These are phyloP conservation scores for Cladosporium sp. DNA, from an alignment of 2,329 filamentous ascomycete species.

Conservation along the genomic window DNA sequence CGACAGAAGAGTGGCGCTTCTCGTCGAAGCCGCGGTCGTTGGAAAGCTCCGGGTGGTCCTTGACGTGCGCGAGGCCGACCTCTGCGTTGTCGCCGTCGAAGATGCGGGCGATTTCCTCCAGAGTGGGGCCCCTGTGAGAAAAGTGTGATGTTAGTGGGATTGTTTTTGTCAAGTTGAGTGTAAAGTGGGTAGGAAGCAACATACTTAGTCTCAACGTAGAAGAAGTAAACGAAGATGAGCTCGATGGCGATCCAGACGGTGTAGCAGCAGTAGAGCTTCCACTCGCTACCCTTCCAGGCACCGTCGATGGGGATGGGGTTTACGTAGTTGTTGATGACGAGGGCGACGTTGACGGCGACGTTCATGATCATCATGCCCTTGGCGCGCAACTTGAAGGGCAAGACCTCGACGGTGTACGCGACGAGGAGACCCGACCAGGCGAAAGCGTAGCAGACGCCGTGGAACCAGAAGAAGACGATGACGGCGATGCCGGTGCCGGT, in stretches of 20 bases:
- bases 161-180: neutral
- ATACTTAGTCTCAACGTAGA: conserved; percentile 55
- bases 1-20: conserved; percentile 5
- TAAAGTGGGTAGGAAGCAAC: neutral
- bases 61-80: conserved; percentile 19
- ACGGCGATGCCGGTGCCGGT: conserved; percentile 41
- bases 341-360: conserved; percentile 57
- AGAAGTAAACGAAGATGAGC: conserved; percentile 60
- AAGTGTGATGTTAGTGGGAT: neutral
- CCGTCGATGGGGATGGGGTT: conserved; percentile 61
- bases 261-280: conserved; percentile 65
- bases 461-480: conserved; percentile 50
- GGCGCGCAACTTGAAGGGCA: conserved; percentile 47
- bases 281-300: conserved; percentile 44
- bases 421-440: conserved; percentile 51
- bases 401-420: conserved; percentile 49
- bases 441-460: conserved; percentile 50
- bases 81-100: conserved; percentile 62
- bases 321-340: conserved; percentile 58
- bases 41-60: conserved; percentile 12
- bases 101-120: conserved; percentile 66
- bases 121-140: conserved; percentile 55
- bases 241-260: conserved; percentile 59
- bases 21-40: conserved; percentile 3
- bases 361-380: conserved; percentile 56